Evolutionary conservation across 139 green algal species (phyloP).

Genomic region (Chlamydomonas eustigma): DNA sequence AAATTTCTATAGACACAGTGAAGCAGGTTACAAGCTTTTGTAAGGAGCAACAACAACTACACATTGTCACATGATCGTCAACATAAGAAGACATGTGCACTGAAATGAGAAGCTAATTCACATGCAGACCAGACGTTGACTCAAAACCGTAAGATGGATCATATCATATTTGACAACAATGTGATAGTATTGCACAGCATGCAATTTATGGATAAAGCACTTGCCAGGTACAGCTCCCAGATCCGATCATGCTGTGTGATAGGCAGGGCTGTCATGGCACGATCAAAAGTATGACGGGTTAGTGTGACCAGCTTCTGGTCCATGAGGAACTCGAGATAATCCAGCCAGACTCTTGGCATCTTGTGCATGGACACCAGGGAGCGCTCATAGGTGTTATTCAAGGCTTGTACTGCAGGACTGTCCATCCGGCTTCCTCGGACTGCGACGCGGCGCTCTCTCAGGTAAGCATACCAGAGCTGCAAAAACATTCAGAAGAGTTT

Average conservation of each 20-base stretch:
- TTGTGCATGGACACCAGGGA: constrained; percentile 98
- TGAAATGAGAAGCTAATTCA: background rate
- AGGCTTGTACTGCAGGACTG: constrained; percentile 47
- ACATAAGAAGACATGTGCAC: too few relatives aligned
- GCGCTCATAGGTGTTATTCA: constrained; percentile 93
- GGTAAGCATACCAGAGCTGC: constrained; percentile 88
- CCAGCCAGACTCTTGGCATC: constrained; percentile 82
- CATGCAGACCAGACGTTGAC: too few relatives aligned
- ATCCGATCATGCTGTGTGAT: constrained; percentile 97
- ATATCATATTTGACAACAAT: too few relatives aligned
- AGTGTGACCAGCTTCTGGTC: constrained; percentile 68
- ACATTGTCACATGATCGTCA: too few relatives aligned
- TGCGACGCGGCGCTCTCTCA: constrained; percentile 67
- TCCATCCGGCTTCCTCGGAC: constrained; percentile 61
- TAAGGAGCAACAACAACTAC: too few relatives aligned
- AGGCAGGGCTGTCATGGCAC: constrained; percentile 83
- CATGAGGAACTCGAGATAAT: constrained; percentile 87
- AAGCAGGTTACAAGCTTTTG: too few relatives aligned
- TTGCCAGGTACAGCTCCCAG: constrained; percentile 90
- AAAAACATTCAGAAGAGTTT: constrained; percentile 8
- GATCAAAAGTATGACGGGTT: constrained; percentile 82
- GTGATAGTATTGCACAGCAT: too few relatives aligned
- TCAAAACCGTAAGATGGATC: too few relatives aligned
- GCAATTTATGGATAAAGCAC: too few relatives aligned
- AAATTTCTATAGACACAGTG: constrained; percentile 74